Evolutionary conservation across 2,329 filamentous ascomycete species (phyloP), one percentile per base, ranked within the genome.

Genomic region (Stagonosporopsis vannaccii): DNA sequence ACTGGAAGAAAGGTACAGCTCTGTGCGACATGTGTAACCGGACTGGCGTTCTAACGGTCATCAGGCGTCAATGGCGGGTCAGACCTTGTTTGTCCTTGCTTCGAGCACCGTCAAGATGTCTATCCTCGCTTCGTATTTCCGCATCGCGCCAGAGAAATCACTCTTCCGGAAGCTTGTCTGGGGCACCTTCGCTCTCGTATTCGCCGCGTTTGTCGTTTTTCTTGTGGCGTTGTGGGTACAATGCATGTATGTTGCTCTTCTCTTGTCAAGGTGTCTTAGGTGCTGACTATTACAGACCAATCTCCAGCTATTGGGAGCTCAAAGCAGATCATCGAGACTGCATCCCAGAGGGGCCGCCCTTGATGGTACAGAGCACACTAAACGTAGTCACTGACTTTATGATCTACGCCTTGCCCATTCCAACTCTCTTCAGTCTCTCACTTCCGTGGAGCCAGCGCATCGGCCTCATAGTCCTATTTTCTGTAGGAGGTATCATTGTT

Each of bases 361-460:
- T 78, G 4, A 65, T 82, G 5, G 74, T 72, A 26, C 75, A 78
- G 30, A 78, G 76, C 6, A 67, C 77, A 3, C 65, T 82, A 45
- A 81, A 80, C 50, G 79, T 78, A 26, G 61, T 79, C 6, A 77
- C 79, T 9, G 80, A 82, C 60, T 73, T 81, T 35, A 72, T 80
- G 51, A 77, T 79, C 35, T 80, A 80, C 5, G 61, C 77, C 2
- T 67, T 81, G 1, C 80, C 80, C 0, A 79, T 82, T 12, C 80
- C 79, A 2, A 77, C 81, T 15, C 72, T 82, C 30, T 77, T 79
- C 65, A 65, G 68, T n/a, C 73, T 82, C 17, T 74, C 75, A 25
- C 78, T 82, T 59, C 79, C 79, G 1, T 66, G 77, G 50, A 69
- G 65, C 25, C 77, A 81, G 50, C 77, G 79, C 20, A 67, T 80